Evolutionary conservation across 768 basidiomycete species (phyloP).

Genomic region (Strobilomyces confusus): DNA sequence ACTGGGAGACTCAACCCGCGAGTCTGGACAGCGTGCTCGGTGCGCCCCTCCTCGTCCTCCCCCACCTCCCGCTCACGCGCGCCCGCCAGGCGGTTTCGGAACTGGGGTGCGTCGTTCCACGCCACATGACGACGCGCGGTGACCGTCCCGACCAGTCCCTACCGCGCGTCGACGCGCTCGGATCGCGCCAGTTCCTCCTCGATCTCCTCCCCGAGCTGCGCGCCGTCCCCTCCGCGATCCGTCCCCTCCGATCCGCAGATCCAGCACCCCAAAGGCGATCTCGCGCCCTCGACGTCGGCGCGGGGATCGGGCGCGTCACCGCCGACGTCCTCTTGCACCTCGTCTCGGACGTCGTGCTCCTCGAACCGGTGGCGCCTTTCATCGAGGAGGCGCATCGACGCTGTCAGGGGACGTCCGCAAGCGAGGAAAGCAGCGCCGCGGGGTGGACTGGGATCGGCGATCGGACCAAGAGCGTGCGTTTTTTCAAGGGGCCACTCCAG

Average conservation of each 20-base stretch:
- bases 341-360: conserved; percentile 78
- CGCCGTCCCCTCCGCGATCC: conserved; percentile 69
- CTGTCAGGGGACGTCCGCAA: conserved; percentile 33
- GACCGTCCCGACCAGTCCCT: conserved; percentile 53
- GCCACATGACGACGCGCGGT: background rate
- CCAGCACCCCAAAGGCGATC: conserved; percentile 37
- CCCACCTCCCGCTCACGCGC: background rate
- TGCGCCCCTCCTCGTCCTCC: conserved; percentile 19
- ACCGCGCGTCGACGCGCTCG: conserved; percentile 85
- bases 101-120: conserved; percentile 37
- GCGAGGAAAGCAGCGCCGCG: conserved; percentile 27
- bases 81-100: conserved; percentile 50
- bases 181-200: conserved; percentile 85
- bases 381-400: conserved; percentile 62
- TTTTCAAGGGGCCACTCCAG: conserved; percentile 79
- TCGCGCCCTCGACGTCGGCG: conserved; percentile 88
- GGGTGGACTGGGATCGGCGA: conserved; percentile 70
- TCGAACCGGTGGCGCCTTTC: conserved; percentile 84
- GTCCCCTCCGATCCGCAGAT: conserved; percentile 36
- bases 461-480: conserved; percentile 64
- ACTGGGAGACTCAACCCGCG: conserved; percentile 83
- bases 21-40: conserved; percentile 87
- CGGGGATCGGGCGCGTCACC: conserved; percentile 92
- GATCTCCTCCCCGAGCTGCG: conserved; percentile 77
- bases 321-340: conserved; percentile 85